Base-by-base conservation (phyloP, 2,329 filamentous ascomycete species). In the Periconia sp. region DNA sequence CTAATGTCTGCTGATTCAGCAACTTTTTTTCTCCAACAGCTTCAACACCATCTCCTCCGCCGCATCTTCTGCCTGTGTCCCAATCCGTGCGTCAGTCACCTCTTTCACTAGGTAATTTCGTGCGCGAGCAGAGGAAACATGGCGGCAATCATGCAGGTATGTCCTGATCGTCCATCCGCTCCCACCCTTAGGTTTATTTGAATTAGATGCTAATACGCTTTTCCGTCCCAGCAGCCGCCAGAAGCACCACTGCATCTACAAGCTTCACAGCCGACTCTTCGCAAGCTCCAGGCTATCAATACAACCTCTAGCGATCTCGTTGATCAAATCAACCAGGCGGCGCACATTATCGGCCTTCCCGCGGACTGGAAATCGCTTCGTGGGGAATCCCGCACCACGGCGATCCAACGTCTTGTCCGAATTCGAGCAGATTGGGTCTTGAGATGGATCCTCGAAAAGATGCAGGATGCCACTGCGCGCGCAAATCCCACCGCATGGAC, bases 361-460 rank as follows among this genome's bases (percentile, higher is more conserved):
- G 56, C 65, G 37, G 49, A 59, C 17, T 71, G 64, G 73, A 64
- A 55, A 45, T 48, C 30, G 7, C 48, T 61, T 23, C 17, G 46
- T 33, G 58, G 60, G 11, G 49, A 55, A 1, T 20, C 37, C 10
- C 60, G 63, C 18, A 43, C 49, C 6, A 37, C 45, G 1, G 44
- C 59, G 41, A 50, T 57, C 31, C 57, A 54, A 31, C 47, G 47
- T 10, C 50, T 70, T 10, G 64, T 68, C 18, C 57, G 60, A 40
- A 64, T 72, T 23, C 57, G 83, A 64, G 82, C 85, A 63, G 85
- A 89, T 76, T 89, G 85, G 85, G 79, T 87, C 14, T 68, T 88
- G 53, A 81, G 82, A 64, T 89, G 87, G 87, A 72, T 88, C 20
- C 74, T 87, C 62, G 85, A 84, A 61, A 86, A 82, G 65, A 59